A percentile compares a stretch with the other conserved stretches of the same genome.
Conservation (phyloP, 164 flowering plant genomes). For the Akebia trifoliata region DNA sequence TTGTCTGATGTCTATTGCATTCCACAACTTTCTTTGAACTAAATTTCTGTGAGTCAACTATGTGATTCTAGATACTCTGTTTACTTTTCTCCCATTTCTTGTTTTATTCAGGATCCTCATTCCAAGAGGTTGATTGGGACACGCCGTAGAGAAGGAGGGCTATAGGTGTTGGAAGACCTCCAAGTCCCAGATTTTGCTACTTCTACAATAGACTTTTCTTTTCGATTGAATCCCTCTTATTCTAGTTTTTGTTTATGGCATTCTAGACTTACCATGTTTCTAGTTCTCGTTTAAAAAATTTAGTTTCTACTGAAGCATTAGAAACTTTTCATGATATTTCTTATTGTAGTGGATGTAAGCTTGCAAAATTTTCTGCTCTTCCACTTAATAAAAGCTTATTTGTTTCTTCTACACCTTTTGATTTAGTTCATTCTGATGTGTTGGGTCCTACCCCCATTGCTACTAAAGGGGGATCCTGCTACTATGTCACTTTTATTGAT, state of each 20-base stretch:
- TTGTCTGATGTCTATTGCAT: conserved; percentile 1
- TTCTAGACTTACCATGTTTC: neutral
- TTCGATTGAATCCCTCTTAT: neutral
- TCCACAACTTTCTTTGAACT: neutral
- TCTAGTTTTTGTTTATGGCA: neutral
- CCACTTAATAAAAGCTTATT: neutral
- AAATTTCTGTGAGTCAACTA: neutral
- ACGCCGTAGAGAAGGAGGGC: neutral
- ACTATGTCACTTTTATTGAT: neutral
- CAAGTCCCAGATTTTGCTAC: neutral
- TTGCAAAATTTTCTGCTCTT: conserved; percentile 2
- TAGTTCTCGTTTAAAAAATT: neutral
- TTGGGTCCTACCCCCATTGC: neutral
- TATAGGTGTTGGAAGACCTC: neutral
- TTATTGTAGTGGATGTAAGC: conserved; percentile 1
- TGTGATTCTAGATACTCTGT: conserved; percentile 1
- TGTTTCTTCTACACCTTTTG: neutral
- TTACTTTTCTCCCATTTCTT: neutral
- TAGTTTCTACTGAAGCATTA: neutral
- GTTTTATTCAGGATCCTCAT: neutral
- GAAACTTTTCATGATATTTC: neutral
- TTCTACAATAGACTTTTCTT: neutral
- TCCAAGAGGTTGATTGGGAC: neutral
- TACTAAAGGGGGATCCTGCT: neutral
- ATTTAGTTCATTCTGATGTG: neutral